These are phyloP conservation scores for Halenospora varia DNA, from an alignment of 495 filamentous ascomycete species.

Conservation along the genomic window DNA sequence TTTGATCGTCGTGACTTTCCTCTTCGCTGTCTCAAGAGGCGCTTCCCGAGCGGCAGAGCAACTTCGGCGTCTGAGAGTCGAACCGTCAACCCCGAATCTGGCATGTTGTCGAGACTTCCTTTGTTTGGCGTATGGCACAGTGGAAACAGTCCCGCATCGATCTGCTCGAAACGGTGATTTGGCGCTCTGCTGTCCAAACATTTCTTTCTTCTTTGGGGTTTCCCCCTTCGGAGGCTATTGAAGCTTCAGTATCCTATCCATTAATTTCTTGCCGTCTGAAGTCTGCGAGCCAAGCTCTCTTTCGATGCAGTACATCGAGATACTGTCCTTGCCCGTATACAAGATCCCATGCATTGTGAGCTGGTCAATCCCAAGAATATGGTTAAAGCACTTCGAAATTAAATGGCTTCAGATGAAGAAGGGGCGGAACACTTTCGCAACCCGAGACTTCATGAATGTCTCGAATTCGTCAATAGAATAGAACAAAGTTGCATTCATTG, in stretches of 20 bases:
- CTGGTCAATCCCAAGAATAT: too few relatives aligned
- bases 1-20: too few relatives aligned
- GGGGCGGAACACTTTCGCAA: too few relatives aligned
- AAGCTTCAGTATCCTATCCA: not conserved
- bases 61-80: not conserved
- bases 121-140: conserved; percentile 1
- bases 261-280: not conserved
- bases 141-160: not conserved
- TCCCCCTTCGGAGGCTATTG: too few relatives aligned
- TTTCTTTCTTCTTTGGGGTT: not conserved
- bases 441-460: too few relatives aligned
- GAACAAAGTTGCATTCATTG: too few relatives aligned
- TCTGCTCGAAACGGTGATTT: not conserved
- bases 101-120: not conserved
- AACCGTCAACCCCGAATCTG: not conserved
- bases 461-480: too few relatives aligned
- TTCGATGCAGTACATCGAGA: not conserved
- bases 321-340: too few relatives aligned
- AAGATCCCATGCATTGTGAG: too few relatives aligned
- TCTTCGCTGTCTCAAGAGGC: not conserved
- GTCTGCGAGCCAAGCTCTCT: not conserved
- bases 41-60: not conserved
- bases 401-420: too few relatives aligned
- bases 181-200: not conserved
- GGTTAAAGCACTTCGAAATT: too few relatives aligned